phyloP scores from a whole-genome alignment of 305 asterid genomes.

The Fraxinus velutina region DNA sequence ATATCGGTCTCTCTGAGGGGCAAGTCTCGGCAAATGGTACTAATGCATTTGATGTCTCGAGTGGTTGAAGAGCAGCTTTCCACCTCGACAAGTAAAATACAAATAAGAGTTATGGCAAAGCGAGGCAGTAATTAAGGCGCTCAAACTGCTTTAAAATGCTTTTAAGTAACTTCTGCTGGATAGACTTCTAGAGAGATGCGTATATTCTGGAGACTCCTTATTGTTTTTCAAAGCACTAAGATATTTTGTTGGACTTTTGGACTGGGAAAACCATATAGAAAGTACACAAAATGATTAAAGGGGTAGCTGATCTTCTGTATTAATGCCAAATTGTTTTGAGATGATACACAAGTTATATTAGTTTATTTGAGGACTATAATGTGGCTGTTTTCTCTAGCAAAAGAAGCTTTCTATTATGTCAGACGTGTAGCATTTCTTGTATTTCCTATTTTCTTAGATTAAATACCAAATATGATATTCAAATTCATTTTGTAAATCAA shows the following conservation, averaged over 20 bases:
- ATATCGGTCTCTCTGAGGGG: too few relatives aligned
- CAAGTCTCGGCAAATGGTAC: too few relatives aligned
- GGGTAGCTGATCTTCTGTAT: not conserved
- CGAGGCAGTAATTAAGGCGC: not conserved
- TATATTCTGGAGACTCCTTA: not conserved
- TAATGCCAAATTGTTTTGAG: not conserved
- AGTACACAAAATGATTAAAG: not conserved
- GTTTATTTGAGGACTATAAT: not conserved
- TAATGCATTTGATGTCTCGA: not conserved
- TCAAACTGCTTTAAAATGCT: not conserved
- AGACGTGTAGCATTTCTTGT: not conserved
- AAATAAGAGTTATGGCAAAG: not conserved
- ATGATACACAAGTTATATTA: not conserved
- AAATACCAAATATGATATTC: not conserved
- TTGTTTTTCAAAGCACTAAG: not conserved
- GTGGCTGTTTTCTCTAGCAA: constrained; percentile 10
- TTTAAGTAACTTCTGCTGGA: constrained; percentile 1
- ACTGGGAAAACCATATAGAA: not conserved
- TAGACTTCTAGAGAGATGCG: not conserved
- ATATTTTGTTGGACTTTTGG: not conserved
- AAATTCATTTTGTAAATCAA: constrained; percentile 5
- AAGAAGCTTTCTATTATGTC: not conserved
- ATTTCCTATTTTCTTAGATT: constrained; percentile 1
- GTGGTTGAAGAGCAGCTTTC: not conserved
- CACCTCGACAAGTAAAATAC: not conserved